Percentiles rank a stretch among this genome's conserved stretches.
These are phyloP conservation scores for Kregervanrija fluxuum DNA, from an alignment of 805 yeast species.

Conservation along the genomic window DNA sequence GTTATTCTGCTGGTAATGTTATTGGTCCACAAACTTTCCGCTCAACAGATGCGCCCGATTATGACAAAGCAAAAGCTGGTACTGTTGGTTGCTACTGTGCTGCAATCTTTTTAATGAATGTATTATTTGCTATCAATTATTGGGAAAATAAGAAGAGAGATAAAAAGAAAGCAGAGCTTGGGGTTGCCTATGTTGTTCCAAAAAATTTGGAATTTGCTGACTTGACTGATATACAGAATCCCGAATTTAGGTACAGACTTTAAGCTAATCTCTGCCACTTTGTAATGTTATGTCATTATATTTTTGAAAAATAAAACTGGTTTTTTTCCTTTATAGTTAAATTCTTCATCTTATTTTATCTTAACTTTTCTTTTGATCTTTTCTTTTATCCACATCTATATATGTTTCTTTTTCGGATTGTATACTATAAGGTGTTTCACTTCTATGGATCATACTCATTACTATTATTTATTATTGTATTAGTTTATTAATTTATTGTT, in stretches of 20 bases:
- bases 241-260: conserved; percentile 1
- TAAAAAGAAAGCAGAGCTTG: conserved; percentile 10
- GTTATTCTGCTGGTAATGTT: conserved; percentile 40
- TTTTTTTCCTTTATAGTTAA: too few relatives aligned
- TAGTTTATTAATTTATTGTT: too few relatives aligned
- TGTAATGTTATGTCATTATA: too few relatives aligned
- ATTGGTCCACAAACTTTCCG: conserved; percentile 51
- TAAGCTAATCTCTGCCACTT: background rate
- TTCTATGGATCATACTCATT: too few relatives aligned
- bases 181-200: conserved; percentile 22
- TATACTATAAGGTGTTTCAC: too few relatives aligned
- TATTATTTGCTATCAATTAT: conserved; percentile 28
- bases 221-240: background rate
- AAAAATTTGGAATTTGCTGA: conserved; percentile 29
- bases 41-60: conserved; percentile 36
- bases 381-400: too few relatives aligned
- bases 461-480: too few relatives aligned
- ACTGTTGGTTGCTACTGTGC: conserved; percentile 33
- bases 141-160: conserved; percentile 26
- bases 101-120: conserved; percentile 32
- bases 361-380: too few relatives aligned
- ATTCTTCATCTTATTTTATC: too few relatives aligned
- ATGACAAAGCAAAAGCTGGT: conserved; percentile 37
- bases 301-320: too few relatives aligned
- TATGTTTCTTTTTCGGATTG: too few relatives aligned